Evolutionary conservation across 129 eudicot genomes (phyloP).

Genomic region (Arctium minus): DNA sequence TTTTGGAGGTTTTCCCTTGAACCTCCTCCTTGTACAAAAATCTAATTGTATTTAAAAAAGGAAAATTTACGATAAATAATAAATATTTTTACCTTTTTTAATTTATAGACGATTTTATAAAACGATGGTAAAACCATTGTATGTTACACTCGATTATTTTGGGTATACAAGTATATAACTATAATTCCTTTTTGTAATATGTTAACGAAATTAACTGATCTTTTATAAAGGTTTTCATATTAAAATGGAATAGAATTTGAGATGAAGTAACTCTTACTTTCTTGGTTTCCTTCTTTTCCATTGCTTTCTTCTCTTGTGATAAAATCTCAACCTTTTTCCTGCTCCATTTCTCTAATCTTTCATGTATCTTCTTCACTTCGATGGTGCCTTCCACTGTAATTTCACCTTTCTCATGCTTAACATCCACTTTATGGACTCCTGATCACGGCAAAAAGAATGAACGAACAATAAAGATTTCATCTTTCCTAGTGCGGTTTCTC

Average conservation of each 20-base stretch:
- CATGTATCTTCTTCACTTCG: constrained; percentile 79
- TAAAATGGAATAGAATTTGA: not conserved
- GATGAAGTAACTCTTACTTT: constrained; percentile 32
- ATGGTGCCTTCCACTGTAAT: constrained; percentile 67
- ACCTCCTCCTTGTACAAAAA: too few species aligned
- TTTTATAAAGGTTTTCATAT: too few species aligned
- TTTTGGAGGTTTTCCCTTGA: too few species aligned
- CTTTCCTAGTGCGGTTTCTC: not conserved
- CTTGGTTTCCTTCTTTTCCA: constrained; percentile 38
- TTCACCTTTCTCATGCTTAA: constrained; percentile 67
- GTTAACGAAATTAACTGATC: too few species aligned
- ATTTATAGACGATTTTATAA: too few species aligned
- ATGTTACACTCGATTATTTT: too few species aligned
- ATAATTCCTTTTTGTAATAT: too few species aligned
- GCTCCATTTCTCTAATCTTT: constrained; percentile 73
- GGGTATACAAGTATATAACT: too few species aligned
- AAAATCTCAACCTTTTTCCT: constrained; percentile 70
- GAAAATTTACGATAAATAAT: too few species aligned
- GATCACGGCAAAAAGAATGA: not conserved
- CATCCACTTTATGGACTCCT: constrained; percentile 89
- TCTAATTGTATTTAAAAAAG: too few species aligned
- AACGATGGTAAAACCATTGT: too few species aligned
- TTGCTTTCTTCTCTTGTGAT: constrained; percentile 41
- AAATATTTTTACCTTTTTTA: too few species aligned
- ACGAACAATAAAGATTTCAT: not conserved